Evolutionary conservation across 306 rosid species (phyloP).

Genomic region (Begonia fuchsioides): DNA sequence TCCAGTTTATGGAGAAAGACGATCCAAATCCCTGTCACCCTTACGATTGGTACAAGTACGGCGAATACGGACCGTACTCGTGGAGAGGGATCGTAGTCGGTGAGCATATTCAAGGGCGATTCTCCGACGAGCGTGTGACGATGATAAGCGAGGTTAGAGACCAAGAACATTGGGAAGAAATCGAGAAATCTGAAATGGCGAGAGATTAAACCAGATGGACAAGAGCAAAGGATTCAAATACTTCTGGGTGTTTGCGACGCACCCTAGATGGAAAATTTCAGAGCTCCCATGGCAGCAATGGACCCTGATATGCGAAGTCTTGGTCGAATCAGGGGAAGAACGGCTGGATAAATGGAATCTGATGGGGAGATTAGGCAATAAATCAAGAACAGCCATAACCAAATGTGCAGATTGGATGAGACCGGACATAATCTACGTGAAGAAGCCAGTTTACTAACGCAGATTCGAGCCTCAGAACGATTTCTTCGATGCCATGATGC

Average conservation of each 20-base stretch:
- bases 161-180: constrained; percentile 83
- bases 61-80: constrained; percentile 70
- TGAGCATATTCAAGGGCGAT: constrained; percentile 60
- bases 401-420: constrained; percentile 92
- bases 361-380: constrained; percentile 87
- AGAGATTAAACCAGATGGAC: constrained; percentile 46
- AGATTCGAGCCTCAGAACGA: constrained; percentile 81
- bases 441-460: constrained; percentile 66
- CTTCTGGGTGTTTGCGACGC: constrained; percentile 78
- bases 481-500: constrained; percentile 43
- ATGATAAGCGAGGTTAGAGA: constrained; percentile 62
- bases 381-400: constrained; percentile 45
- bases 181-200: constrained; percentile 73
- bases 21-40: constrained; percentile 83
- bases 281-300: constrained; percentile 85
- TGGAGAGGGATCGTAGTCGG: constrained; percentile 90
- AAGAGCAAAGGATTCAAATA: constrained; percentile 36
- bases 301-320: constrained; percentile 71
- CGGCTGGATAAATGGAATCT: constrained; percentile 86
- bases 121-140: constrained; percentile 60
- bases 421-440: constrained; percentile 78
- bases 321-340: constrained; percentile 63
- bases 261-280: constrained; percentile 60
- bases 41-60: constrained; percentile 82
- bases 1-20: constrained; percentile 77